These are phyloP conservation scores for Pleurotus citrinopileatus DNA, from an alignment of 768 basidiomycete genomes.

Conservation along the genomic window DNA sequence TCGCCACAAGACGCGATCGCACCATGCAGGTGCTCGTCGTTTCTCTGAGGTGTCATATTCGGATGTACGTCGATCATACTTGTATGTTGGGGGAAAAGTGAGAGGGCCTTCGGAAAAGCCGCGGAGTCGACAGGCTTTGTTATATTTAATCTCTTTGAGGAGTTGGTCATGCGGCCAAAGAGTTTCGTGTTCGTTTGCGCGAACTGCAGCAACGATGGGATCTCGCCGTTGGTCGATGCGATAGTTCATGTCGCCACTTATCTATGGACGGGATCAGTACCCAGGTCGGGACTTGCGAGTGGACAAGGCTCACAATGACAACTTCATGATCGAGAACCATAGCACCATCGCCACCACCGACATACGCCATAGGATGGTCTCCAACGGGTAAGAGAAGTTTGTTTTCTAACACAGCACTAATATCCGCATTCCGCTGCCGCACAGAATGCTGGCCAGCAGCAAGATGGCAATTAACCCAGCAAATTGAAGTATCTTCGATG, in stretches of 20 bases:
- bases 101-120: slow-evolving; percentile 81
- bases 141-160: slow-evolving; percentile 81
- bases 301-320: slow-evolving; percentile 63
- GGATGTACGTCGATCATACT: slow-evolving; percentile 79
- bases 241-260: slow-evolving; percentile 96
- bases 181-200: slow-evolving; percentile 58
- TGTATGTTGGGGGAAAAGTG: slow-evolving; percentile 89
- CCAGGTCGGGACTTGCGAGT: neutral
- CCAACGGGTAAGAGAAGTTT: slow-evolving; percentile 60
- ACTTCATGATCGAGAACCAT: slow-evolving; percentile 95
- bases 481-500: slow-evolving; percentile 89
- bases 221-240: slow-evolving; percentile 94
- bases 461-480: slow-evolving; percentile 95
- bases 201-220: slow-evolving; percentile 66
- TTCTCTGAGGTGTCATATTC: slow-evolving; percentile 91
- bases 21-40: slow-evolving; percentile 90
- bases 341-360: slow-evolving; percentile 90
- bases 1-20: slow-evolving; percentile 89
- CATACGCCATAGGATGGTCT: slow-evolving; percentile 64
- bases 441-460: slow-evolving; percentile 91
- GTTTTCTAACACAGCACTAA: slow-evolving; percentile 85
- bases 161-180: slow-evolving; percentile 86
- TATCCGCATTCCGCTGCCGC: slow-evolving; percentile 81
- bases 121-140: slow-evolving; percentile 85
- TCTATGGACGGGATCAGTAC: slow-evolving; percentile 31